Evolutionary conservation across 2,329 filamentous ascomycete species (phyloP).

Genomic region (Macrophomina tecta): DNA sequence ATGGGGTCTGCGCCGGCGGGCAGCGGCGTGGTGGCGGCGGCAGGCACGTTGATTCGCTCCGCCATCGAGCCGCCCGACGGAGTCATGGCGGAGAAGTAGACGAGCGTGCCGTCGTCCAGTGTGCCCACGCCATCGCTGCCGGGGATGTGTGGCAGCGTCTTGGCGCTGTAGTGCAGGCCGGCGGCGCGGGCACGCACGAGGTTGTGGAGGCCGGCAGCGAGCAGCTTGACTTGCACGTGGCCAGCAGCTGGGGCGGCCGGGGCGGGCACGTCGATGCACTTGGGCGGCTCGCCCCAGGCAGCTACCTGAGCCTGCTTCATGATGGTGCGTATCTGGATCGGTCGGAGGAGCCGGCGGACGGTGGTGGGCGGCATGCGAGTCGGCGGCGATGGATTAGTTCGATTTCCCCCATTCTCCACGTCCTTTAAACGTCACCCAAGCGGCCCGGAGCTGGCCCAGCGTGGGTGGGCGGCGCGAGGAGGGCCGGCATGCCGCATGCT

Average conservation of each 20-base stretch:
- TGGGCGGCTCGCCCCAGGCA: slow-evolving; percentile 47
- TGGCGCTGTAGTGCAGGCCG: slow-evolving; percentile 61
- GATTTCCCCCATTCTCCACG: not conserved
- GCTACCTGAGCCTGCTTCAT: slow-evolving; percentile 51
- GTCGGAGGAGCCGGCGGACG: not conserved
- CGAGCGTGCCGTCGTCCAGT: slow-evolving; percentile 50
- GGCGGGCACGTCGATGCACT: slow-evolving; percentile 36
- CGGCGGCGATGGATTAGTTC: not conserved
- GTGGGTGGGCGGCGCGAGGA: too few relatives aligned
- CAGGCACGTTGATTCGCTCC: slow-evolving; percentile 57
- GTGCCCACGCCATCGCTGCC: slow-evolving; percentile 62
- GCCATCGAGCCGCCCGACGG: slow-evolving; percentile 51
- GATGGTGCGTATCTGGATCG: slow-evolving; percentile 25
- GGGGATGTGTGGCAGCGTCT: slow-evolving; percentile 57
- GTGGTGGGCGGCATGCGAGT: not conserved
- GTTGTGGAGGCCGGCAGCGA: slow-evolving; percentile 60
- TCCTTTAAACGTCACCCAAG: not conserved
- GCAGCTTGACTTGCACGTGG: slow-evolving; percentile 58
- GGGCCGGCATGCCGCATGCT: not conserved
- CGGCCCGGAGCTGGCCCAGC: not conserved
- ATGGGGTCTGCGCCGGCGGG: slow-evolving; percentile 55
- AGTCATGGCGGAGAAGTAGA: slow-evolving; percentile 57
- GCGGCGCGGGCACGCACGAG: slow-evolving; percentile 60
- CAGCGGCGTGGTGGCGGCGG: slow-evolving; percentile 47
- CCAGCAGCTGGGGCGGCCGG: slow-evolving; percentile 45